These are phyloP conservation scores for Arachnomyces sp. DNA, from an alignment of 2,329 filamentous ascomycete species.

Conservation along the genomic window DNA sequence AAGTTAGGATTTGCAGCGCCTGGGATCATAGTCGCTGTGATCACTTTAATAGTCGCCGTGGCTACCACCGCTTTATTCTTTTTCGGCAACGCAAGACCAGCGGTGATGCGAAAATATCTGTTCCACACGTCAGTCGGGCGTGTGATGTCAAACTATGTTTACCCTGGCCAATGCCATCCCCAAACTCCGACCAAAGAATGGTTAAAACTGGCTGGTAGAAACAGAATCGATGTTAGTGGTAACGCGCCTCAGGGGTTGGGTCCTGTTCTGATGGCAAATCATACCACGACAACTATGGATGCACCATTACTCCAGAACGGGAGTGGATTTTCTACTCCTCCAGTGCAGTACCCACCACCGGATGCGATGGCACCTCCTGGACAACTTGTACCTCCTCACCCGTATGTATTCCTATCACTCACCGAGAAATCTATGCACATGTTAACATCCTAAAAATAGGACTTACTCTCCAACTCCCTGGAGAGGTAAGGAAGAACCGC, in stretches of 20 bases:
- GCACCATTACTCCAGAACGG: slow-evolving; percentile 13
- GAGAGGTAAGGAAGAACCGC: too few relatives aligned
- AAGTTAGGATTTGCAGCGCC: slow-evolving; percentile 19
- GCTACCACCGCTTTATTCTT: slow-evolving; percentile 23
- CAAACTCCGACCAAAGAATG: slow-evolving; percentile 10
- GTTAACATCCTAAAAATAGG: too few relatives aligned
- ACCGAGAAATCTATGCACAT: too few relatives aligned
- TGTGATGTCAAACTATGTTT: slow-evolving; percentile 11
- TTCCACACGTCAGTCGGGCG: slow-evolving; percentile 10
- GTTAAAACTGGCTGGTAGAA: slow-evolving; percentile 7
- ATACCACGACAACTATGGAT: slow-evolving; percentile 9
- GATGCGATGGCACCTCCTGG: too few relatives aligned
- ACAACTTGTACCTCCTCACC: too few relatives aligned
- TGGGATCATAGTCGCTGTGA: slow-evolving; percentile 43
- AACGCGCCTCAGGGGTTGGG: slow-evolving; percentile 6
- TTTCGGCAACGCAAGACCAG: slow-evolving; percentile 10
- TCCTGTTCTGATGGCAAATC: slow-evolving; percentile 6
- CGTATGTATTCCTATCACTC: too few relatives aligned
- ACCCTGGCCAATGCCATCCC: slow-evolving; percentile 8
- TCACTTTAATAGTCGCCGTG: slow-evolving; percentile 42
- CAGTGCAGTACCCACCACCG: too few relatives aligned
- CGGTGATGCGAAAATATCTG: slow-evolving; percentile 8
- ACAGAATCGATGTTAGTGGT: slow-evolving; percentile 6
- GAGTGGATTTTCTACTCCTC: neutral
- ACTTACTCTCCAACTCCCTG: too few relatives aligned